Evolutionary conservation across 2,329 filamentous ascomycete genomes (phyloP).

Genomic region (Verticillium isaacii): DNA sequence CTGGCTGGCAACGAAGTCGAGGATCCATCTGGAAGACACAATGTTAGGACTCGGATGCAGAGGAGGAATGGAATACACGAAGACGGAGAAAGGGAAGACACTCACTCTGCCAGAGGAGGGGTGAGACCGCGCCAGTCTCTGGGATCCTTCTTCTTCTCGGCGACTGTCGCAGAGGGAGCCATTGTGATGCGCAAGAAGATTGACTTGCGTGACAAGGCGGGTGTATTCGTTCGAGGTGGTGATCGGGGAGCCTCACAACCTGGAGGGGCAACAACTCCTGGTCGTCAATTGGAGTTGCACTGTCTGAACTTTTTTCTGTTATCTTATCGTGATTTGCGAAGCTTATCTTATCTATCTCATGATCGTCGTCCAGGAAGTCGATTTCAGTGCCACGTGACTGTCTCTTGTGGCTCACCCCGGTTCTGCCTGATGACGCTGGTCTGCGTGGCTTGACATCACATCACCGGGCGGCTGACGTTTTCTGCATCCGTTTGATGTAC

Average conservation of each 20-base stretch:
- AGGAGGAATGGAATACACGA: constrained; percentile 55
- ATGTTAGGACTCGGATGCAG: constrained; percentile 38
- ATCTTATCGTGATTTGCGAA: background rate
- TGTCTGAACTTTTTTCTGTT: constrained; percentile 3
- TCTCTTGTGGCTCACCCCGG: background rate
- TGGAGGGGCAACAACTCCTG: background rate
- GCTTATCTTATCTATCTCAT: background rate
- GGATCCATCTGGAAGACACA: constrained; percentile 69
- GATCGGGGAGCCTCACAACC: background rate
- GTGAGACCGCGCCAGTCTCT: constrained; percentile 39
- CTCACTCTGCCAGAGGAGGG: constrained; percentile 29
- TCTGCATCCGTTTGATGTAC: background rate
- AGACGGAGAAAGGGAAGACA: background rate
- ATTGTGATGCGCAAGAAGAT: constrained; percentile 14
- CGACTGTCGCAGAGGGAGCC: constrained; percentile 18
- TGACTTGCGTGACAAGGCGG: background rate
- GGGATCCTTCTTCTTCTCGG: constrained; percentile 38
- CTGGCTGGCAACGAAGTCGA: constrained; percentile 79
- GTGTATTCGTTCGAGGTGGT: background rate
- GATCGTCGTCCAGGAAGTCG: background rate
- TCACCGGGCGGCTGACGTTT: background rate
- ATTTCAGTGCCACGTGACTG: background rate
- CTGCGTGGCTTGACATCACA: background rate
- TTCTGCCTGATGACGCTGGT: background rate
- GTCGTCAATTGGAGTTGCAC: background rate